Conservation (phyloP, 306 rosid species). For the Luffa acutangula region DNA sequence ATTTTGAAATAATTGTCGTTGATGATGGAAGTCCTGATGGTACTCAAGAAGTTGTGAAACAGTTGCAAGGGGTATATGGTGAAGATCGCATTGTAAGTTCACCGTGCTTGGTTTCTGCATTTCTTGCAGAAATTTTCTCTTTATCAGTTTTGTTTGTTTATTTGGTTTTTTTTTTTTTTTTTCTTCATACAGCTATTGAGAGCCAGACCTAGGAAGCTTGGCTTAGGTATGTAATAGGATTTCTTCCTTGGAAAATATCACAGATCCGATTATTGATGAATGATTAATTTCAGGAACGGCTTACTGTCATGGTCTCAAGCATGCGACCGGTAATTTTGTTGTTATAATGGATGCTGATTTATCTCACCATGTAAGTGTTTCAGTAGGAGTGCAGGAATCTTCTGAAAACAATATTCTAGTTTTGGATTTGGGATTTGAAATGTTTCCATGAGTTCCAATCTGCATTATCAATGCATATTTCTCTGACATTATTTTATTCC, state of each 20-base stretch:
- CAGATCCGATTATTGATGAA: slow-evolving; percentile 17
- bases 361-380: slow-evolving; percentile 71
- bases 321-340: slow-evolving; percentile 89
- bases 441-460: background rate
- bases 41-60: slow-evolving; percentile 73
- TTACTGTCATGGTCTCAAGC: slow-evolving; percentile 84
- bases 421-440: background rate
- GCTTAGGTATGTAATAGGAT: slow-evolving; percentile 50
- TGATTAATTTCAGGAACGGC: slow-evolving; percentile 71
- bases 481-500: background rate
- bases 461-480: background rate
- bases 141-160: background rate
- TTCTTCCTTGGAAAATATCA: background rate
- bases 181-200: slow-evolving; percentile 56
- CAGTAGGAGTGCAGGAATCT: background rate
- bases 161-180: background rate
- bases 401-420: background rate
- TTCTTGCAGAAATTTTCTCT: background rate
- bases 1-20: slow-evolving; percentile 79
- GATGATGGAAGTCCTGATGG: slow-evolving; percentile 99
- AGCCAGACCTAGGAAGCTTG: slow-evolving; percentile 84
- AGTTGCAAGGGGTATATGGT: slow-evolving; percentile 77
- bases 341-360: slow-evolving; percentile 96
- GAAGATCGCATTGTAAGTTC: slow-evolving; percentile 75
- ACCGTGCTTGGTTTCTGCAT: background rate